Evolutionary conservation across 2,329 filamentous ascomycete genomes (phyloP).

Genomic region (Fusarium brachygibbosum): DNA sequence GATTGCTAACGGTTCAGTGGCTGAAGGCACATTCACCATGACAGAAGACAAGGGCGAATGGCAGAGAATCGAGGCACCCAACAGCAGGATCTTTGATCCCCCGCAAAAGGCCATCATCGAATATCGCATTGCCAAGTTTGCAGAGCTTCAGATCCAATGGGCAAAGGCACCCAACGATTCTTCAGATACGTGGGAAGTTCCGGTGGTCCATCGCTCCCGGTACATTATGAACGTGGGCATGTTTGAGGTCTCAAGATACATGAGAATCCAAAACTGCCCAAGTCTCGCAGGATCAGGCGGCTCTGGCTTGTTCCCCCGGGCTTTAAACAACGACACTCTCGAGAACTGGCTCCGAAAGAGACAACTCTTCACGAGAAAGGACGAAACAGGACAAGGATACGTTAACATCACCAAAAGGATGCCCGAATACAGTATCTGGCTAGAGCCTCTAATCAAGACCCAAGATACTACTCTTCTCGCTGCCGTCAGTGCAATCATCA

Average conservation of each 20-base stretch:
- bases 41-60: slow-evolving; percentile 5
- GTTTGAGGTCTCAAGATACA: neutral
- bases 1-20: neutral
- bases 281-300: neutral
- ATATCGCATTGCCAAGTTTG: neutral
- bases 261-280: neutral
- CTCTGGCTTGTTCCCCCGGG: neutral
- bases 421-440: neutral
- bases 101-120: slow-evolving; percentile 6
- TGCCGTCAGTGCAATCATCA: slow-evolving; percentile 1
- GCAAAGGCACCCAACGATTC: slow-evolving; percentile 1
- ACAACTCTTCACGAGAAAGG: rapidly evolving
- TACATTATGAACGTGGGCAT: neutral
- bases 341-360: neutral
- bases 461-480: neutral
- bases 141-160: slow-evolving; percentile 7
- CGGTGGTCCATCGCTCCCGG: slow-evolving; percentile 2
- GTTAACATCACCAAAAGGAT: neutral
- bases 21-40: slow-evolving; percentile 1
- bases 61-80: slow-evolving; percentile 10
- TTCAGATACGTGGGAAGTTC: neutral
- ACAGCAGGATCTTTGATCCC: neutral
- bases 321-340: neutral
- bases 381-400: neutral
- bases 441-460: slow-evolving; percentile 6